Evolutionary conservation across 2,329 filamentous ascomycete genomes (phyloP).

Genomic region (Ophiostoma fasciatum): DNA sequence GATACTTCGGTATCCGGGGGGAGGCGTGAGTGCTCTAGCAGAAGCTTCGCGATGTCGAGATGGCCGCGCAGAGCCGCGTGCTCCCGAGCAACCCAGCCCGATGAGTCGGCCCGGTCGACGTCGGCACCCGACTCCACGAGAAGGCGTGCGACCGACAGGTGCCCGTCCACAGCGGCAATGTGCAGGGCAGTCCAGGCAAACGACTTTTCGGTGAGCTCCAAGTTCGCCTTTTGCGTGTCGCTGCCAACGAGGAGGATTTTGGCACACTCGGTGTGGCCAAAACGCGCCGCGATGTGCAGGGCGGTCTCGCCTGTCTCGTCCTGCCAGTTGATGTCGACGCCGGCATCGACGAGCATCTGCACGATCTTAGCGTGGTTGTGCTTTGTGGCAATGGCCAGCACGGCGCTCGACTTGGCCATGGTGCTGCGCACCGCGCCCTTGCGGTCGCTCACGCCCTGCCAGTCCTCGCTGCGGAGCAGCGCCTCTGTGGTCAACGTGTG

Average conservation of each 20-base stretch:
- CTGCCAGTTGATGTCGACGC: slow-evolving; percentile 85
- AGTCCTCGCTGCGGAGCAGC: slow-evolving; percentile 67
- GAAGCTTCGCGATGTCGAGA: slow-evolving; percentile 57
- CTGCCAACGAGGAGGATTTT: slow-evolving; percentile 59
- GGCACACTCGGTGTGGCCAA: slow-evolving; percentile 71
- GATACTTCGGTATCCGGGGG: slow-evolving; percentile 14
- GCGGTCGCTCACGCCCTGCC: slow-evolving; percentile 47
- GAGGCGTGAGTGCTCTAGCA: slow-evolving; percentile 39
- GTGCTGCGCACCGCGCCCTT: slow-evolving; percentile 51
- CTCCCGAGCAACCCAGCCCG: slow-evolving; percentile 87
- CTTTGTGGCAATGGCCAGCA: slow-evolving; percentile 75
- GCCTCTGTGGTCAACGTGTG: slow-evolving; percentile 75
- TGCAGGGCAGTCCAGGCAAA: slow-evolving; percentile 96
- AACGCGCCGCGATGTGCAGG: slow-evolving; percentile 79
- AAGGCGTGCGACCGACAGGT: slow-evolving; percentile 57
- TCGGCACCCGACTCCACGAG: slow-evolving; percentile 68
- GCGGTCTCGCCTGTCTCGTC: slow-evolving; percentile 84
- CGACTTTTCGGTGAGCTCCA: slow-evolving; percentile 52
- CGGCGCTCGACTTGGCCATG: slow-evolving; percentile 72
- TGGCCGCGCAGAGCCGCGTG: slow-evolving; percentile 86
- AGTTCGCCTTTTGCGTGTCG: slow-evolving; percentile 49
- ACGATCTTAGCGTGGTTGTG: slow-evolving; percentile 77
- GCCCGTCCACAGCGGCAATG: slow-evolving; percentile 80
- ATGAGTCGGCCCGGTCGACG: slow-evolving; percentile 60
- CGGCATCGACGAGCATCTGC: slow-evolving; percentile 72